A percentile compares a stretch with the other conserved stretches of the same genome.
These are phyloP conservation scores for Thermoascus crustaceus DNA, from an alignment of 2,329 filamentous ascomycete species.

Conservation along the genomic window DNA sequence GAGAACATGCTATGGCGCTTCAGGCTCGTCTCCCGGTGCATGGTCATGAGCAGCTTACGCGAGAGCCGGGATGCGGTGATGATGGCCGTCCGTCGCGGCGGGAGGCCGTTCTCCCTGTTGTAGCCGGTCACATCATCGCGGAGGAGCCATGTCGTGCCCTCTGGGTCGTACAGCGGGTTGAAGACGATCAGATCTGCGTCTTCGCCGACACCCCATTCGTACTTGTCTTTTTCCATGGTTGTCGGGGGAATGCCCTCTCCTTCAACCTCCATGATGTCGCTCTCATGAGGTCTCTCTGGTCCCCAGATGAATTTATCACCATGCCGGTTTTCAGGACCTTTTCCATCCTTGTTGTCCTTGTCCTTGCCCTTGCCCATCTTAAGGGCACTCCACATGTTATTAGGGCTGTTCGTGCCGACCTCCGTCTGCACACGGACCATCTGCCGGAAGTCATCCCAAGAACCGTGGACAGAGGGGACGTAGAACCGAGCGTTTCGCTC, in stretches of 20 bases:
- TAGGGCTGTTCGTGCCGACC: slow-evolving; percentile 55
- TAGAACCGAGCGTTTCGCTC: slow-evolving; percentile 74
- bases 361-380: slow-evolving; percentile 19
- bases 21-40: slow-evolving; percentile 83
- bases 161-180: slow-evolving; percentile 85
- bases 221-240: slow-evolving; percentile 68
- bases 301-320: slow-evolving; percentile 71
- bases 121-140: slow-evolving; percentile 78
- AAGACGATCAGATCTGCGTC: slow-evolving; percentile 88
- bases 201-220: slow-evolving; percentile 80
- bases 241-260: slow-evolving; percentile 67
- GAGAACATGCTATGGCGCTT: slow-evolving; percentile 86
- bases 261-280: slow-evolving; percentile 64
- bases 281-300: slow-evolving; percentile 58
- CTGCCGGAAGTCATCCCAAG: slow-evolving; percentile 71
- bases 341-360: slow-evolving; percentile 16
- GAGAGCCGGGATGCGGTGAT: slow-evolving; percentile 83
- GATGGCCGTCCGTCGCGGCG: slow-evolving; percentile 73
- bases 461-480: slow-evolving; percentile 64
- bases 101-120: slow-evolving; percentile 54
- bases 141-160: slow-evolving; percentile 76
- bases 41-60: slow-evolving; percentile 66
- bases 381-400: slow-evolving; percentile 58
- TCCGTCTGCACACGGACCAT: slow-evolving; percentile 70
- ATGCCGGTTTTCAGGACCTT: slow-evolving; percentile 24